Base-by-base conservation (phyloP, 345 rosid genomes). In the Erucastrum elatum region DNA sequence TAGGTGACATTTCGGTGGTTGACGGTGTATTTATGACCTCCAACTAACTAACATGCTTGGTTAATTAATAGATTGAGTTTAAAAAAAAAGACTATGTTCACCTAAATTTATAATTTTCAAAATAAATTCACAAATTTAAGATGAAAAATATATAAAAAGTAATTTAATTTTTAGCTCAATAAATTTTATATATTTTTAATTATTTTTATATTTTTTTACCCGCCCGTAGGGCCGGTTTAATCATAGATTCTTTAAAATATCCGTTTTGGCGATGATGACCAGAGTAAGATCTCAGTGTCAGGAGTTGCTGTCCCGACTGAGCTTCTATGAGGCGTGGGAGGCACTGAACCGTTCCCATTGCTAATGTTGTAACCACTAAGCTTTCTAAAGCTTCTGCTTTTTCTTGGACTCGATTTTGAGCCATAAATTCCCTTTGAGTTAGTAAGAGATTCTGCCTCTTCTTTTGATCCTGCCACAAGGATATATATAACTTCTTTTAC, bases 341-440 rank as follows among this genome's bases (percentile, higher is more conserved):
- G 84, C 84, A 91, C 85, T 71, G 98, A 87, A n/a, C 97, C 98
- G 29, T 92, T 94, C 70, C 91, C 98, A 75, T 90, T 87, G 82
- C 88, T 83, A 33, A 81, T 81, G 64, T 83, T 86, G 84, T 80
- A 92, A 37, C 95, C 96, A 80, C 80, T 90, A 17, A 88, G 82
- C 75, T 89, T 95, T 85, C 94, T 90, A 72, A 93, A 91, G 81
- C 99, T 93, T 85, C 78, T 90, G 67, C 83, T 86, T 87, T 85
- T 93, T 85, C 97, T 83, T 61, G 98, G 97, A 84, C 97, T 92
- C 7, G 99, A 98, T 82, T 85, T 93, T 51, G 98, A 92, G 46
- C 99, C 99, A 66, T 95, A 95, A 90, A 70, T 89, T 93, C 99
- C 85, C 89, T 93, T 86, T 90, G 96, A 0, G 91, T 89, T 63